Percentiles rank a stretch among this genome's conserved stretches.
Conservation (phyloP, 2,329 filamentous ascomycete genomes). For the Escovopsis sp. region DNA sequence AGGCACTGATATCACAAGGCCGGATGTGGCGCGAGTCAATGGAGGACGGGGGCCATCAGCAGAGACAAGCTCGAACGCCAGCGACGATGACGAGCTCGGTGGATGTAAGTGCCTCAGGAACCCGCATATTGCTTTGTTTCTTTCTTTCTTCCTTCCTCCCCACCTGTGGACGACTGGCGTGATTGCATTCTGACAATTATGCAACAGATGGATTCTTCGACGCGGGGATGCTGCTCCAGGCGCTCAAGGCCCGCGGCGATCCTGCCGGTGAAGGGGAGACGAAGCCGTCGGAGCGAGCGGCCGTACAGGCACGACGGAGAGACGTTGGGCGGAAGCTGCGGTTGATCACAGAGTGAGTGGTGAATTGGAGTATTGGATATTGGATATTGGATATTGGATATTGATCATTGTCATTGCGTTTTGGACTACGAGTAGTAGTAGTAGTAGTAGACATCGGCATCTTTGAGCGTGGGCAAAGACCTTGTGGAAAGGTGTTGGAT, state of each 20-base stretch:
- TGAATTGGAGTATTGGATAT: not conserved
- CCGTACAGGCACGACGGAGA: conserved; percentile 41
- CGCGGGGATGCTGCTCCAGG: conserved; percentile 83
- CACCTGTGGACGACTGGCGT: not conserved
- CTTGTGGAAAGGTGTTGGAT: no score
- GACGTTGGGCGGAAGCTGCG: conserved; percentile 64
- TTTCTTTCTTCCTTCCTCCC: not conserved
- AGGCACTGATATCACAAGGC: conserved; percentile 31
- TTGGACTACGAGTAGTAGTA: not conserved
- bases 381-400: not conserved
- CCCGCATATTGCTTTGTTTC: not conserved
- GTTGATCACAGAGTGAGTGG: conserved; percentile 9
- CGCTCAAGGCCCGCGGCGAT: conserved; percentile 58
- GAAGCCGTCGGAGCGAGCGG: conserved; percentile 44
- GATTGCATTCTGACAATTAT: conserved; percentile 13
- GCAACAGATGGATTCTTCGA: conserved; percentile 90
- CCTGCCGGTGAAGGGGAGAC: conserved; percentile 34
- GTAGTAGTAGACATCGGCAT: not conserved
- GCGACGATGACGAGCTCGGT: conserved; percentile 79
- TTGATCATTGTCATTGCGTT: not conserved
- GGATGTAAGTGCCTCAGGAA: conserved; percentile 56
- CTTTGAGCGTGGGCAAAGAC: not conserved
- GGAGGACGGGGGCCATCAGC: conserved; percentile 43
- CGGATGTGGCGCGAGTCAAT: conserved; percentile 18
- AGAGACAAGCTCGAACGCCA: conserved; percentile 56